Conservation (phyloP, 164 flowering plant species). For the Aristolochia contorta region DNA sequence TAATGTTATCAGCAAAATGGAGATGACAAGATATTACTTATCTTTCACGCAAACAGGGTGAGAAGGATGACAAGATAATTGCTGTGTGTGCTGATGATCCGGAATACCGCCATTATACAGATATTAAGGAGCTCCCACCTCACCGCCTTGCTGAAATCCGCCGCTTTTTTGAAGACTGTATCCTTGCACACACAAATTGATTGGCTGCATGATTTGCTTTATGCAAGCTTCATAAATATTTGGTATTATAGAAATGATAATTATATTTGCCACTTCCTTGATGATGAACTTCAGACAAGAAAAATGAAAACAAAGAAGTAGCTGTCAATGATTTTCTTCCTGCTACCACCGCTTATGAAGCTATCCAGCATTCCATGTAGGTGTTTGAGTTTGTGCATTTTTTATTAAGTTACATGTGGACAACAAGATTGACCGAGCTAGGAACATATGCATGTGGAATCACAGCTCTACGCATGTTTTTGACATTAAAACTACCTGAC, state of each 20-base stretch:
- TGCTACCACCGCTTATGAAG: conserved; percentile 51
- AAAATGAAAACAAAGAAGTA: conserved; percentile 84
- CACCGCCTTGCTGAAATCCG: conserved; percentile 81
- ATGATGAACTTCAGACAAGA: conserved; percentile 44
- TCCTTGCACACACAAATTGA: conserved; percentile 19
- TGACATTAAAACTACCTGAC: not conserved
- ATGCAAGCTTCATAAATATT: no score
- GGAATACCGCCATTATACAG: conserved; percentile 67
- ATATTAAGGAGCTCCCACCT: conserved; percentile 78
- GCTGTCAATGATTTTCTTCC: conserved; percentile 76
- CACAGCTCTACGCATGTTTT: not conserved
- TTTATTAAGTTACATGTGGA: no score
- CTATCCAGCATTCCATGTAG: conserved; percentile 69
- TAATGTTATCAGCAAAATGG: no score
- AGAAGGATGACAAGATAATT: conserved; percentile 83
- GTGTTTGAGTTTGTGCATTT: conserved; percentile 5
- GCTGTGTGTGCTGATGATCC: conserved; percentile 92
- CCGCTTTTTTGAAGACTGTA: conserved; percentile 85
- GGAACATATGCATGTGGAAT: no score
- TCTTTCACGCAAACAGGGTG: conserved; percentile 37
- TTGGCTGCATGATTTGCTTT: not conserved
- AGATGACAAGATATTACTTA: no score
- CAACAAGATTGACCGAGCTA: no score
- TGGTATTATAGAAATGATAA: no score
- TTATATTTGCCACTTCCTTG: conserved; percentile 2